phyloP scores from a whole-genome alignment of 306 rosid genomes.

The Chamaecrista fasciculata region DNA sequence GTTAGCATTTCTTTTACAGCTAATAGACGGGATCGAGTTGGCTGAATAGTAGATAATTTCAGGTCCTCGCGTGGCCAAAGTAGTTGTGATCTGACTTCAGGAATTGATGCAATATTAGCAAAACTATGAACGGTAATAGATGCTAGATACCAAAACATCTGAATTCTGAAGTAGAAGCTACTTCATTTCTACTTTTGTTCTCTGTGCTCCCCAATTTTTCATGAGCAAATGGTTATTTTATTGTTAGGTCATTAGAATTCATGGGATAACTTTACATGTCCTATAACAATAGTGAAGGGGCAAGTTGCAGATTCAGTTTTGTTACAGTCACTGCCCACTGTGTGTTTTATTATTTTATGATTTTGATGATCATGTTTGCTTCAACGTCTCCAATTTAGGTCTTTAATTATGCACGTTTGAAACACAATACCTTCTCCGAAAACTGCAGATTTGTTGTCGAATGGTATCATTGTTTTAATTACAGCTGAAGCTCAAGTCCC shows the following conservation, averaged over 20 bases:
- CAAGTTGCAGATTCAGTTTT: neutral
- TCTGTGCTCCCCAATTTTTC: neutral
- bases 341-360: neutral
- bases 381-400: slow-evolving; percentile 7
- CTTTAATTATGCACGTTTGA: slow-evolving; percentile 18
- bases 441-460: slow-evolving; percentile 7
- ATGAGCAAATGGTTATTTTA: neutral
- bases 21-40: neutral
- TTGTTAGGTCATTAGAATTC: slow-evolving; percentile 1
- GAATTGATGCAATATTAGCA: neutral
- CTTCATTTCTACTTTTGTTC: neutral
- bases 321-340: neutral
- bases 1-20: neutral
- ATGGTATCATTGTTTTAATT: slow-evolving; percentile 14
- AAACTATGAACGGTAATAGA: neutral
- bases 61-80: neutral
- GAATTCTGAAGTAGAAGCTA: neutral
- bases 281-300: neutral
- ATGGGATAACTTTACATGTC: neutral
- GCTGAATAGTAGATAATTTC: neutral
- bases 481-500: neutral
- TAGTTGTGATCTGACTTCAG: slow-evolving; percentile 3
- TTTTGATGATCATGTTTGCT: neutral
- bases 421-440: neutral
- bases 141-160: slow-evolving; percentile 8